Evolutionary conservation across 2,329 filamentous ascomycete species (phyloP).

Genomic region (Fusarium goolgardi): DNA sequence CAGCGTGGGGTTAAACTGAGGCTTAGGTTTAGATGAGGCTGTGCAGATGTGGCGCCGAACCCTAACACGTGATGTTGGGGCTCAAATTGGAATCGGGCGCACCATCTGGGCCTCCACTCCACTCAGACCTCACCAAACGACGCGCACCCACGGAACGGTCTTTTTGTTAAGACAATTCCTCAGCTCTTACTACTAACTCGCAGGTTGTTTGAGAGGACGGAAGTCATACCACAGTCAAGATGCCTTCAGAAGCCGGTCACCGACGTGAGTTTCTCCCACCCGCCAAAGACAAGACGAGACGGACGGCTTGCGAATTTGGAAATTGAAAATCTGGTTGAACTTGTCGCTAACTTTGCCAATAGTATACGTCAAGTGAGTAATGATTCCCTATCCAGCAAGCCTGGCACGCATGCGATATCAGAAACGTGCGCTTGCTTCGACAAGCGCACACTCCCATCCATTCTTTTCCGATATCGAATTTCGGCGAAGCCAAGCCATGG

Average conservation of each 20-base stretch:
- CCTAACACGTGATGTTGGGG: constrained; percentile 57
- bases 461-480: constrained; percentile 39
- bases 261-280: constrained; percentile 74
- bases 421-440: constrained; percentile 17
- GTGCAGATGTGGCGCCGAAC: constrained; percentile 13
- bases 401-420: constrained; percentile 35
- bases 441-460: constrained; percentile 34
- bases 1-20: constrained; percentile 5
- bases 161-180: constrained; percentile 60
- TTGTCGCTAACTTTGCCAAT: constrained; percentile 53
- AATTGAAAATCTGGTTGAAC: constrained; percentile 35
- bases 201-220: constrained; percentile 61
- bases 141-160: constrained; percentile 58
- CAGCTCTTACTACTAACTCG: constrained; percentile 56
- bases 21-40: constrained; percentile 13
- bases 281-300: constrained; percentile 27
- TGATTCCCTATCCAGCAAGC: constrained; percentile 15
- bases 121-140: constrained; percentile 58
- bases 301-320: constrained; percentile 18
- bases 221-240: constrained; percentile 70
- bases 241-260: constrained; percentile 90
- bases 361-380: constrained; percentile 92
- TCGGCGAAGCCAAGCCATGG: constrained; percentile 41
- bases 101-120: constrained; percentile 53
- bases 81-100: constrained; percentile 52